Evolutionary conservation across 257 asterid species (phyloP).

Genomic region (Jacaranda mimosifolia): DNA sequence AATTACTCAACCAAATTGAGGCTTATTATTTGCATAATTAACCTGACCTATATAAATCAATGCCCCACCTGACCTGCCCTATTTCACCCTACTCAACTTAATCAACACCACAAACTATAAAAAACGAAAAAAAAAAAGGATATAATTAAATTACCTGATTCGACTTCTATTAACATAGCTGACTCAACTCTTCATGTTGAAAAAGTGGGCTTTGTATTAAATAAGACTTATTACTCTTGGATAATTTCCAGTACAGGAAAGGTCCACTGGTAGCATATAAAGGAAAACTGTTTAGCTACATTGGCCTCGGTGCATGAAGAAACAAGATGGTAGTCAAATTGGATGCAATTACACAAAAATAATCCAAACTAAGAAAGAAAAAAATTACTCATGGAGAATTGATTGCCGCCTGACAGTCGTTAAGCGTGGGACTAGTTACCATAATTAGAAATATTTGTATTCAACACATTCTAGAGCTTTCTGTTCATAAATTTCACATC

Average conservation of each 20-base stretch:
- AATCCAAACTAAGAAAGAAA: neutral
- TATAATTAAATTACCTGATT: neutral
- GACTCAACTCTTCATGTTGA: neutral
- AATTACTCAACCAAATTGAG: too few relatives aligned
- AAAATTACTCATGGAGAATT: neutral
- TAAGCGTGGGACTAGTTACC: too few relatives aligned
- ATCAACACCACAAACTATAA: too few relatives aligned
- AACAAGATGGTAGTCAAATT: neutral
- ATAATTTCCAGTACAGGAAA: neutral
- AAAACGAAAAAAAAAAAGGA: neutral
- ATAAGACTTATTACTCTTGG: neutral
- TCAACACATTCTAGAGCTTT: slow-evolving; percentile 16
- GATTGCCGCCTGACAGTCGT: too few relatives aligned
- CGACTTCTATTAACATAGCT: neutral
- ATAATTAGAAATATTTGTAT: neutral
- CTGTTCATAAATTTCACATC: slow-evolving; percentile 7
- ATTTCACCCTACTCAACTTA: too few relatives aligned
- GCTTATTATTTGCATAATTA: too few relatives aligned
- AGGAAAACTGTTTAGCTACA: neutral
- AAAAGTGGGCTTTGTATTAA: neutral
- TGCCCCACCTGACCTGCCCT: too few relatives aligned
- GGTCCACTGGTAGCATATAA: neutral
- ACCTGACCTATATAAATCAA: too few relatives aligned
- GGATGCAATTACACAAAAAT: neutral
- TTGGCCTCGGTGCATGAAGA: slow-evolving; percentile 2